Conservation (phyloP, 1,284 basidiomycete genomes). For the Pseudomicrostroma phylloplanum region DNA sequence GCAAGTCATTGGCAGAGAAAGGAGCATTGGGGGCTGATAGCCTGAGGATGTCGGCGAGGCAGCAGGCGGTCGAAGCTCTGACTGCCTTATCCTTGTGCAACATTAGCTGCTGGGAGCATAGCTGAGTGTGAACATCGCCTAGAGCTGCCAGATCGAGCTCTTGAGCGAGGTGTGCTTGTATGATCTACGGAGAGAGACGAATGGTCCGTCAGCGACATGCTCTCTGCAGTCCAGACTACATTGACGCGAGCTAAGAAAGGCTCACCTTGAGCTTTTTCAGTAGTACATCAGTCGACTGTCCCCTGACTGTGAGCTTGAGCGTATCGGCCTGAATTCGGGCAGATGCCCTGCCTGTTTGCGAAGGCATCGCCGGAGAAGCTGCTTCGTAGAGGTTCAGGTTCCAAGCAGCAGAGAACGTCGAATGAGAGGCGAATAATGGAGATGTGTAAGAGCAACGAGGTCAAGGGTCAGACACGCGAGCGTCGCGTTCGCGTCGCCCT, state of each 20-base stretch:
- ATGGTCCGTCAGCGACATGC: constrained; percentile 9
- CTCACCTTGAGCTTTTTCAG: constrained; percentile 31
- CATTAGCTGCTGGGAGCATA: constrained; percentile 71
- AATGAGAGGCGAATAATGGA: too few species aligned
- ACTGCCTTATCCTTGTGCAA: constrained; percentile 90
- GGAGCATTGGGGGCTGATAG: constrained; percentile 96
- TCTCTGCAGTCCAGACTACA: too few species aligned
- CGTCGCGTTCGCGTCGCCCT: too few species aligned
- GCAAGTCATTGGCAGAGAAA: constrained; percentile 75
- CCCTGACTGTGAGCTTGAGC: constrained; percentile 7
- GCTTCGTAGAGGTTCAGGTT: too few species aligned
- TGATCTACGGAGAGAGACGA: constrained; percentile 45
- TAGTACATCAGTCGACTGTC: constrained; percentile 31
- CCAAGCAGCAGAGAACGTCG: too few species aligned
- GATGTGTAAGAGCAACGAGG: too few species aligned
- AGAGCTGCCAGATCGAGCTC: constrained; percentile 75
- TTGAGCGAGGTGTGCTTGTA: constrained; percentile 73
- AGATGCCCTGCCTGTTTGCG: neutral
- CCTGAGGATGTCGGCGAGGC: constrained; percentile 84
- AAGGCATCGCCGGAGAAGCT: neutral
- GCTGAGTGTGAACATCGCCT: constrained; percentile 65
- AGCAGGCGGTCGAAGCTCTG: constrained; percentile 87
- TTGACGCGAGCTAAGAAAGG: too few species aligned
- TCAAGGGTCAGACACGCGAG: too few species aligned
- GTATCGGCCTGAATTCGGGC: neutral